Evolutionary conservation across 129 eudicot genomes (phyloP).

Genomic region (Dittrichia graveolens): DNA sequence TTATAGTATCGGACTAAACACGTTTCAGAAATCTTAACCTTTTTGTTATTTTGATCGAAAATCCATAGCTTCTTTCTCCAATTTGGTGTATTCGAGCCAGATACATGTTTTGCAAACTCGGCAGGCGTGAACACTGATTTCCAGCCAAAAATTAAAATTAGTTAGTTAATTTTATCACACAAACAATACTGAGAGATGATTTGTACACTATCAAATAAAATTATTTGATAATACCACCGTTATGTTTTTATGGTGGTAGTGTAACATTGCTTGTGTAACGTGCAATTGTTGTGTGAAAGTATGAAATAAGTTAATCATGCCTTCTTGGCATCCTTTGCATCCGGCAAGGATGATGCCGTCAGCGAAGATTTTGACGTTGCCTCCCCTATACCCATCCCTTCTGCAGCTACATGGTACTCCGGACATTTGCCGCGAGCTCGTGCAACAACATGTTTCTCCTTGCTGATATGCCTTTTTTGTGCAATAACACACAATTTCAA

Average conservation of each 20-base stretch:
- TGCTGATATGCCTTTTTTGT: background rate
- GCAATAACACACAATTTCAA: background rate
- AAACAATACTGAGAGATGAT: too few species aligned
- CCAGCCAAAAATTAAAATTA: background rate
- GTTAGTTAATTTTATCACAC: too few species aligned
- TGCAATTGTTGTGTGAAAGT: background rate
- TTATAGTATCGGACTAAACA: background rate
- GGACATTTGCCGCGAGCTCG: too few species aligned
- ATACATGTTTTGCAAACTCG: background rate
- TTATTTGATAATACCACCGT: too few species aligned
- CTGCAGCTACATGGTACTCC: too few species aligned
- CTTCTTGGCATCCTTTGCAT: background rate
- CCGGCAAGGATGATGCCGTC: background rate
- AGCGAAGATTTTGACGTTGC: background rate
- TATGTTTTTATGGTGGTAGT: too few species aligned
- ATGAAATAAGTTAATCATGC: background rate
- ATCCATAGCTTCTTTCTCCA: slow-evolving; percentile 10
- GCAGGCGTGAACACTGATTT: background rate
- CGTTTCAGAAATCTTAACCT: background rate
- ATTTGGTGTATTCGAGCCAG: background rate
- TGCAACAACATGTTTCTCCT: background rate
- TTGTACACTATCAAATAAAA: too few species aligned
- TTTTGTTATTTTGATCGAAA: background rate
- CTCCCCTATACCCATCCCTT: too few species aligned
- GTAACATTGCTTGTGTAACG: too few species aligned